A percentile compares a stretch with the other conserved stretches of the same genome.
Evolutionary conservation across 164 flowering plant species (phyloP).

Genomic region (Stephania japonica): DNA sequence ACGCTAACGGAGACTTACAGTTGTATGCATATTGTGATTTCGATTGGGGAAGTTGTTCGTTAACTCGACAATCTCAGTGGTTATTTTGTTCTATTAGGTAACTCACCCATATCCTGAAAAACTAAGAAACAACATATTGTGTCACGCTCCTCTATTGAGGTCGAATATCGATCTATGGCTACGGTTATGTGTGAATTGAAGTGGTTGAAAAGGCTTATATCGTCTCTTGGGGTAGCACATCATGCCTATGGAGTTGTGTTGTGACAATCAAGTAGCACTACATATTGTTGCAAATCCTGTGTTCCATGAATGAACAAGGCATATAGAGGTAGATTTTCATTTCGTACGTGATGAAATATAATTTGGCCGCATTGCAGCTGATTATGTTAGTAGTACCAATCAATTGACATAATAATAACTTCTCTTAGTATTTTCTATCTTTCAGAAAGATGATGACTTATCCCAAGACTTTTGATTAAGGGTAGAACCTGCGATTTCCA

Average conservation of each 20-base stretch:
- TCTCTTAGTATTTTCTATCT: no score
- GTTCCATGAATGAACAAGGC: neutral
- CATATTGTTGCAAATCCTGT: neutral
- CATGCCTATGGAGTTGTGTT: neutral
- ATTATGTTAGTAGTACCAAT: neutral
- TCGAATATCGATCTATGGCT: neutral
- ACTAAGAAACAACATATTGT: neutral
- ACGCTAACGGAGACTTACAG: no score
- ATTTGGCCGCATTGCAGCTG: neutral
- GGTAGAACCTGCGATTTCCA: no score
- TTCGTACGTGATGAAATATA: neutral
- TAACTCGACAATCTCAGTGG: no score
- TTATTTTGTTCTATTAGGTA: no score
- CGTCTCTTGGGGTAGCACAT: neutral
- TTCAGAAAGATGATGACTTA: no score
- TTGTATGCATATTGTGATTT: no score
- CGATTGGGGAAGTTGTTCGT: no score
- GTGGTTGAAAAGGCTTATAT: neutral
- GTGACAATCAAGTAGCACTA: slow-evolving; percentile 1
- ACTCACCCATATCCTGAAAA: neutral
- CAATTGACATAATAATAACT: no score
- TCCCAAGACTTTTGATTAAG: no score
- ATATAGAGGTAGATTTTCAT: slow-evolving; percentile 3
- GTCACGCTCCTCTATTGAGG: neutral
- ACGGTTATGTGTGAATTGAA: neutral